These are phyloP conservation scores for Echium plantagineum DNA, from an alignment of 257 asterid genomes.

Conservation along the genomic window DNA sequence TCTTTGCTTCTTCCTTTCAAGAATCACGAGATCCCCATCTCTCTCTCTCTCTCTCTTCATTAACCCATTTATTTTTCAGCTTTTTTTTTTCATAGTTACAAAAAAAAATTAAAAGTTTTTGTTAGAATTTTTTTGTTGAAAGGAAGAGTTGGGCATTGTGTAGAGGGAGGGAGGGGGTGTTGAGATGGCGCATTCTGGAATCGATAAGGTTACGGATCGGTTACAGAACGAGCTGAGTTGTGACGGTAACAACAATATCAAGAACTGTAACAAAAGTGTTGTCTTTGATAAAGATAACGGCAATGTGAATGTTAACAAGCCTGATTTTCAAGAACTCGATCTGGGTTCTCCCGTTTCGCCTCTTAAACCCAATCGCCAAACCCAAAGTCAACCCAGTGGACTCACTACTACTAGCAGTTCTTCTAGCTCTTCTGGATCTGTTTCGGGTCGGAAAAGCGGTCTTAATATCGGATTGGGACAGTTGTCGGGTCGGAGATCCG, in stretches of 20 bases:
- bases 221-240: slow-evolving; percentile 17
- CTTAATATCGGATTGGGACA: background rate
- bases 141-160: too few relatives aligned
- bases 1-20: slow-evolving; percentile 28
- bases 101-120: background rate
- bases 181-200: slow-evolving; percentile 31
- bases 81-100: slow-evolving; percentile 15
- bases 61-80: slow-evolving; percentile 6
- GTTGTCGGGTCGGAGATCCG: slow-evolving; percentile 25
- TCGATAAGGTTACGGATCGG: slow-evolving; percentile 37
- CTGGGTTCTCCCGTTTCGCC: slow-evolving; percentile 72
- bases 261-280: too few relatives aligned
- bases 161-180: slow-evolving; percentile 2
- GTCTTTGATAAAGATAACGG: background rate
- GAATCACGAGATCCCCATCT: slow-evolving; percentile 51
- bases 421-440: slow-evolving; percentile 82
- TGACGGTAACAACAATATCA: too few relatives aligned
- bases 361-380: slow-evolving; percentile 12
- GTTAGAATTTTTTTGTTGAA: background rate
- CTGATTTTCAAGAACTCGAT: slow-evolving; percentile 71
- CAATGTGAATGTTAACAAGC: slow-evolving; percentile 25
- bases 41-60: slow-evolving; percentile 10
- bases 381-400: background rate
- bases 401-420: slow-evolving; percentile 39
- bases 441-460: slow-evolving; percentile 39